Percentiles rank a stretch among this genome's conserved stretches.
phyloP scores from a whole-genome alignment of 1,139 yeast genomes.

The Geotrichum klebahnii region DNA sequence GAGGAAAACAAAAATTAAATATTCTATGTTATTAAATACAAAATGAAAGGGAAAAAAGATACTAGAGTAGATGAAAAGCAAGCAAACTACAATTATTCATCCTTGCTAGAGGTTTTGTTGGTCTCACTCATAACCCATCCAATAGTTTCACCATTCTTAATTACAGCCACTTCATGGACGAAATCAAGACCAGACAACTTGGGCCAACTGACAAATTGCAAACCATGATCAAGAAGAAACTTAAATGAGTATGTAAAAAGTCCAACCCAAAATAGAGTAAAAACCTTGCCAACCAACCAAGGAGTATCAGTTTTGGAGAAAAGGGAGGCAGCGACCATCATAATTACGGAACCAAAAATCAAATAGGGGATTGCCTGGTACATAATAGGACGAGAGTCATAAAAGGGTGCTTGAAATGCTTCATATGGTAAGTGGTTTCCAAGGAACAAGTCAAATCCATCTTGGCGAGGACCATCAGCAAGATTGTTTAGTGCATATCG shows the following conservation, averaged over 20 bases:
- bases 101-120: conserved; percentile 1
- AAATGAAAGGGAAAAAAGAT: not conserved
- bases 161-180: conserved; percentile 44
- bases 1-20: not conserved
- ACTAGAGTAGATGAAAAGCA: not conserved
- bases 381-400: conserved; percentile 68
- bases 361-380: conserved; percentile 77
- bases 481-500: conserved; percentile 85
- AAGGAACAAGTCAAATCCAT: conserved; percentile 81
- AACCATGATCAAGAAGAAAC: conserved; percentile 60
- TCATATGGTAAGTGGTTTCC: conserved; percentile 72
- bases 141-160: conserved; percentile 44
- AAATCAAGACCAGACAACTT: conserved; percentile 56
- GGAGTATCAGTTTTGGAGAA: conserved; percentile 58
- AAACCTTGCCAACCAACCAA: conserved; percentile 54
- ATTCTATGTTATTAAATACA: not conserved
- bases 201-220: conserved; percentile 96
- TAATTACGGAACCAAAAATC: conserved; percentile 65
- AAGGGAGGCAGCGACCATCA: conserved; percentile 60
- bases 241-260: conserved; percentile 44
- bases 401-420: conserved; percentile 62
- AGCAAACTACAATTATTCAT: conserved; percentile 10
- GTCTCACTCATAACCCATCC: conserved; percentile 37
- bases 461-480: conserved; percentile 90
- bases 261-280: conserved; percentile 56